Percentiles rank a stretch among this genome's conserved stretches.
These are phyloP conservation scores for Aurantiochytrium sp. DNA, from an alignment of 108 stramenopile species.

Conservation along the genomic window DNA sequence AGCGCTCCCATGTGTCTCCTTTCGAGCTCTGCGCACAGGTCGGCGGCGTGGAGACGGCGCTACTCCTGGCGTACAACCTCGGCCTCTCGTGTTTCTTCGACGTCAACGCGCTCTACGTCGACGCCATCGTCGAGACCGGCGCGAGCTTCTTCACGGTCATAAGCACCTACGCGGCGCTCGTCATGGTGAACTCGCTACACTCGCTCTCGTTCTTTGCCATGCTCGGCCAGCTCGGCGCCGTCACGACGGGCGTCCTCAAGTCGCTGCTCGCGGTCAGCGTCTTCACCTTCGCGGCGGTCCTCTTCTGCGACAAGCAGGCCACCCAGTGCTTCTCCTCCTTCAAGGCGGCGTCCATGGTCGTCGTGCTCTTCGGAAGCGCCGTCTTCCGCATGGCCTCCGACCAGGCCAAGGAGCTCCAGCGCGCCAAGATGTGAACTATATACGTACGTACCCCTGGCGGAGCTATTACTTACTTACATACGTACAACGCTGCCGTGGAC, in stretches of 20 bases:
- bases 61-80: not conserved
- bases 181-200: not conserved
- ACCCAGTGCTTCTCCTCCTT: not conserved
- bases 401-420: not conserved
- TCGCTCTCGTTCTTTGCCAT: constrained; percentile 24
- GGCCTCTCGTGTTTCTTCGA: not conserved
- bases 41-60: not conserved
- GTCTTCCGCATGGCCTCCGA: not conserved
- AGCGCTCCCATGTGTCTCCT: not conserved
- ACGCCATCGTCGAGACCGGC: not conserved
- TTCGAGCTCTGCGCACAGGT: not conserved
- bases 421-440: not conserved
- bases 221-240: constrained; percentile 28
- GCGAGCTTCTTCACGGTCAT: not conserved
- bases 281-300: not conserved
- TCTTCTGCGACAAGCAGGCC: not conserved
- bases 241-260: not conserved
- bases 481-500: too few species aligned
- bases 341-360: not conserved
- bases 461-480: too few species aligned
- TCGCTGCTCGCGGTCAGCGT: not conserved
- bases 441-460: too few species aligned
- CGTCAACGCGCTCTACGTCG: not conserved
- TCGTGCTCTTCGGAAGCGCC: not conserved
- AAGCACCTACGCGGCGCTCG: not conserved